A percentile compares a stretch with the other conserved stretches of the same genome.
phyloP scores from a whole-genome alignment of 2,329 filamentous ascomycete genomes.

The Colletotrichum orbiculare region DNA sequence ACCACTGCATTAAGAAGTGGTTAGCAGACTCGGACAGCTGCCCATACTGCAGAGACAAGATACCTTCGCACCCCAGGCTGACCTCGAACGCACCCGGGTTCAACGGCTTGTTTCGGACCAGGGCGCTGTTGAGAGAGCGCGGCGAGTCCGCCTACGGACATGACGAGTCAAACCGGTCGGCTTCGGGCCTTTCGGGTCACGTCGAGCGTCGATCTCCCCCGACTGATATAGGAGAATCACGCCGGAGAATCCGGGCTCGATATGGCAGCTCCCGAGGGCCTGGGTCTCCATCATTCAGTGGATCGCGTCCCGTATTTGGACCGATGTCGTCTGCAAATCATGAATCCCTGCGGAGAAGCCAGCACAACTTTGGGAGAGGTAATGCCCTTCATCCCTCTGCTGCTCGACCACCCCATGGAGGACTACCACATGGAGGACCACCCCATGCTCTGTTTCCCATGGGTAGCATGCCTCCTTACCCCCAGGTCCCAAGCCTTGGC shows the following conservation, averaged over 20 bases:
- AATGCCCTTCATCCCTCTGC: no score
- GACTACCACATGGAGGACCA: not conserved
- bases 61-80: constrained; percentile 58
- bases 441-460: constrained; percentile 4
- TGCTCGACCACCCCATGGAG: not conserved
- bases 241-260: constrained; percentile 33
- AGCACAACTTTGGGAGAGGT: not conserved
- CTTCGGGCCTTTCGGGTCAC: constrained; percentile 4
- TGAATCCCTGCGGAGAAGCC: constrained; percentile 14
- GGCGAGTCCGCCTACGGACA: constrained; percentile 7
- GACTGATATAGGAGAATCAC: constrained; percentile 26
- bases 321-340: constrained; percentile 1
- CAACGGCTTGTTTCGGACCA: constrained; percentile 1
- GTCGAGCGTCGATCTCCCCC: constrained; percentile 33
- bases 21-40: constrained; percentile 71
- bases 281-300: constrained; percentile 27
- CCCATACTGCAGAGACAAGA: constrained; percentile 72
- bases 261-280: constrained; percentile 24
- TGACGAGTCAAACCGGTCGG: constrained; percentile 9
- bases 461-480: constrained; percentile 10
- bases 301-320: constrained; percentile 15
- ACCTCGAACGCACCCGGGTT: constrained; percentile 14
- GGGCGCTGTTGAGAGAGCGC: constrained; percentile 16
- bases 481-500: constrained; percentile 1
- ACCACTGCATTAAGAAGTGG: constrained; percentile 74